Evolutionary conservation across 225 moss, liverwort and hornwort genomes (phyloP).

Genomic region (Bryoerythrophyllum caledonicum): DNA sequence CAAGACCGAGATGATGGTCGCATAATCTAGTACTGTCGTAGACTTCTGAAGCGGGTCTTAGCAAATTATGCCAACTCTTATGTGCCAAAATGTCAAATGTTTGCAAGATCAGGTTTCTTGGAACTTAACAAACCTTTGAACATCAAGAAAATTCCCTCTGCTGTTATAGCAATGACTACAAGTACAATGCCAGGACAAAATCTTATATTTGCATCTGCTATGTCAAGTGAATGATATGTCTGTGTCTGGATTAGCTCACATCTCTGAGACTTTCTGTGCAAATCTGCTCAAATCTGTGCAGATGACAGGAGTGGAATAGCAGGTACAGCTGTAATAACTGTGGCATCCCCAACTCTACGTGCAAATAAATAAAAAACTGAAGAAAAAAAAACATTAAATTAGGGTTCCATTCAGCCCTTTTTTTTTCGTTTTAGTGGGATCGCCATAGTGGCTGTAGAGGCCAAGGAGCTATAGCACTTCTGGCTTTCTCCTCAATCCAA

Average conservation of each 20-base stretch:
- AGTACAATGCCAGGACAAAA: not conserved
- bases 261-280: not conserved
- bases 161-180: constrained; percentile 12
- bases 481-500: too few relatives aligned
- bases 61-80: too few relatives aligned
- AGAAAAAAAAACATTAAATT: not conserved
- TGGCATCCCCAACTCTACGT: not conserved
- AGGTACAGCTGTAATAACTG: not conserved
- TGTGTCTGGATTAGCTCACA: not conserved
- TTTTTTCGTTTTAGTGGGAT: too few relatives aligned
- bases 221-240: not conserved
- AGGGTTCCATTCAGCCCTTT: too few relatives aligned
- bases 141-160: not conserved
- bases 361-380: not conserved
- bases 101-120: not conserved
- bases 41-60: too few relatives aligned
- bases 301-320: not conserved
- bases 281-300: not conserved
- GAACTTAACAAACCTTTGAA: not conserved
- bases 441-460: too few relatives aligned
- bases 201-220: not conserved
- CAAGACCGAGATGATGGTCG: too few relatives aligned
- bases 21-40: too few relatives aligned
- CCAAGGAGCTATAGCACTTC: too few relatives aligned
- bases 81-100: too few relatives aligned